Evolutionary conservation across 257 asterid species (phyloP), one percentile per base, ranked within the genome.

Genomic region (Schizonepeta tenuifolia): DNA sequence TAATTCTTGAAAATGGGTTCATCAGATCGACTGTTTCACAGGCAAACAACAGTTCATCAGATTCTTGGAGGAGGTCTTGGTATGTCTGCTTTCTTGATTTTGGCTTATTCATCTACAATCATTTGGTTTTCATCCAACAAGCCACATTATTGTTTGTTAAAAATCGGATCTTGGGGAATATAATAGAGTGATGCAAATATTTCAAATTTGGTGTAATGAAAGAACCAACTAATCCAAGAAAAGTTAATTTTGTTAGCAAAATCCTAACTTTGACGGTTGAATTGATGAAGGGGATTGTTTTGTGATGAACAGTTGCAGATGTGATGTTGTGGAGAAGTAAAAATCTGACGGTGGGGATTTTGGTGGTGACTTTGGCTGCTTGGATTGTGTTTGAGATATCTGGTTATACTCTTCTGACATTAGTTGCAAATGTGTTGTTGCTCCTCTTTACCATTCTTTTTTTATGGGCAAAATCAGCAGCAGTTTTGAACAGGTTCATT

Each of bases 391-490:
- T 91, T 86, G 96, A 94, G 92, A 83, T 77, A 82, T 91, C 90
- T 76, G 88, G 92, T 36, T 86, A 91, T 71, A 88, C 97, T 40
- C 77, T 89, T 59, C 57, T 91, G 12, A 84, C 98, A 50, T 80
- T 88, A 17, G 64, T 80, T 49, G 91, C 97, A 4, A 89, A 83
- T 80, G 97, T 94, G 51, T 69, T 88, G 40, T 83, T 94, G 83
- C 96, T 94, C 64, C 88, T 91, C 3, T 85, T 89, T 73, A 81
- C 89, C 60, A 89, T 91, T 82, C 90, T 94, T 28, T 91, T 88
- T 66, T 81, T 94, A 17, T 91, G 98, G 98, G 89, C 97, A 11
- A 91, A 94, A 81, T 91, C 97, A 24, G 96, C 98, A 53, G 88
- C 91, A 56, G 84, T 91, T 64, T 81, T 91, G 57, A 91, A 89